Conservation (phyloP, 805 yeast genomes). For the Cyberlindnera euphorbiae region DNA sequence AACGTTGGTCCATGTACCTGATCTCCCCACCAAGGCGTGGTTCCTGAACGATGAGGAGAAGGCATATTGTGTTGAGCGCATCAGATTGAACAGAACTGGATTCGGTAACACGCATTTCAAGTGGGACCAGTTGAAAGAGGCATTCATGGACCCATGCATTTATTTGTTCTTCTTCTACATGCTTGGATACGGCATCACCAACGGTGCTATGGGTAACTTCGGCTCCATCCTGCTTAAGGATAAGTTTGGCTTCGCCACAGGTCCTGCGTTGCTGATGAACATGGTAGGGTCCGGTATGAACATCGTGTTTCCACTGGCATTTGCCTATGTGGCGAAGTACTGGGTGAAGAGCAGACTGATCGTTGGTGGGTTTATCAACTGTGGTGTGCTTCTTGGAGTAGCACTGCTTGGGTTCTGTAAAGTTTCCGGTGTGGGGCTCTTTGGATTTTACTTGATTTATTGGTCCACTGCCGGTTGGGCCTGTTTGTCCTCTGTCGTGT, state of each 20-base stretch:
- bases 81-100: constrained; percentile 51
- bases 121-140: constrained; percentile 47
- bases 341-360: constrained; percentile 3
- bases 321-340: constrained; percentile 7
- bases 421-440: constrained; percentile 22
- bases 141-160: constrained; percentile 43
- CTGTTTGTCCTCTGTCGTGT: constrained; percentile 11
- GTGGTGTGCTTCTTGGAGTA: constrained; percentile 2
- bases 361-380: constrained; percentile 5
- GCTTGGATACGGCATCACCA: constrained; percentile 39
- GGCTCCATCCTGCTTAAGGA: constrained; percentile 12
- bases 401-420: constrained; percentile 33
- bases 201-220: constrained; percentile 40
- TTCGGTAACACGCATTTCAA: constrained; percentile 52
- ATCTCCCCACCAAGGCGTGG: constrained; percentile 46
- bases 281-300: constrained; percentile 34
- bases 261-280: constrained; percentile 30
- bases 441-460: constrained; percentile 27
- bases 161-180: constrained; percentile 41
- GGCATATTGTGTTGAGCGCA: constrained; percentile 43
- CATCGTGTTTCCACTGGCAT: constrained; percentile 19
- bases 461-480: constrained; percentile 21
- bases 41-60: constrained; percentile 41
- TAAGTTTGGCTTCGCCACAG: constrained; percentile 23
- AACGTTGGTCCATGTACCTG: constrained; percentile 48